Conservation (phyloP, 176 grass and related monocot genomes). For the Cymbopogon citratus region DNA sequence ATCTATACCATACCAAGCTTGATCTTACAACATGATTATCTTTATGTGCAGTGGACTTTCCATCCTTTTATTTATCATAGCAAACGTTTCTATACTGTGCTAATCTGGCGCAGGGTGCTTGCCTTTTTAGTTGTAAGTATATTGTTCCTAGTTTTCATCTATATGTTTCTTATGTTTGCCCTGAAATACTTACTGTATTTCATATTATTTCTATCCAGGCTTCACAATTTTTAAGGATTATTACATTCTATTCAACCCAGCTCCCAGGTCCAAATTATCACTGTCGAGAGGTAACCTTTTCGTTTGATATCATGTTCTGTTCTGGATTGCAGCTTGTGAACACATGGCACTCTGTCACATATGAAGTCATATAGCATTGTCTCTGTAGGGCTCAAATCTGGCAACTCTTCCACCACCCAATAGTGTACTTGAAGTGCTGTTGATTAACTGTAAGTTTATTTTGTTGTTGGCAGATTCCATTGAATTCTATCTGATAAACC, state of each 20-base stretch:
- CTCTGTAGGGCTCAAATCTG: slow-evolving; percentile 62
- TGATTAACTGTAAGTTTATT: slow-evolving; percentile 78
- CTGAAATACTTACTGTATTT: background rate
- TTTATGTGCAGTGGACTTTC: slow-evolving; percentile 88
- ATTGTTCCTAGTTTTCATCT: slow-evolving; percentile 6
- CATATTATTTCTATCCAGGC: slow-evolving; percentile 42
- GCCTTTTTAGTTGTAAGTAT: slow-evolving; percentile 92
- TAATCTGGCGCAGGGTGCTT: slow-evolving; percentile 90
- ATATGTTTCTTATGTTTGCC: background rate
- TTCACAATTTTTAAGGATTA: slow-evolving; percentile 87
- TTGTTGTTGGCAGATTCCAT: background rate
- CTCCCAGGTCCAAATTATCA: slow-evolving; percentile 99
- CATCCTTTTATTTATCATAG: slow-evolving; percentile 89
- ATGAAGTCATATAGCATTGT: slow-evolving; percentile 27
- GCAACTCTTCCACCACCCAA: slow-evolving; percentile 82
- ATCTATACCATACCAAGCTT: background rate
- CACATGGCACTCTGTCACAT: background rate
- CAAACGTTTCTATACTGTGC: slow-evolving; percentile 88
- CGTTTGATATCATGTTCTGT: background rate
- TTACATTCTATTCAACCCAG: slow-evolving; percentile 97
- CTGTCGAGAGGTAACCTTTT: slow-evolving; percentile 77
- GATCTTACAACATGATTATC: slow-evolving; percentile 3
- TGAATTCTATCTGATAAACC: background rate
- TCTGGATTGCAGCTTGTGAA: background rate
- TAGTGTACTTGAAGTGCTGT: slow-evolving; percentile 69